Evolutionary conservation across 768 basidiomycete genomes (phyloP).

Genomic region (Ephemerocybe angulata): DNA sequence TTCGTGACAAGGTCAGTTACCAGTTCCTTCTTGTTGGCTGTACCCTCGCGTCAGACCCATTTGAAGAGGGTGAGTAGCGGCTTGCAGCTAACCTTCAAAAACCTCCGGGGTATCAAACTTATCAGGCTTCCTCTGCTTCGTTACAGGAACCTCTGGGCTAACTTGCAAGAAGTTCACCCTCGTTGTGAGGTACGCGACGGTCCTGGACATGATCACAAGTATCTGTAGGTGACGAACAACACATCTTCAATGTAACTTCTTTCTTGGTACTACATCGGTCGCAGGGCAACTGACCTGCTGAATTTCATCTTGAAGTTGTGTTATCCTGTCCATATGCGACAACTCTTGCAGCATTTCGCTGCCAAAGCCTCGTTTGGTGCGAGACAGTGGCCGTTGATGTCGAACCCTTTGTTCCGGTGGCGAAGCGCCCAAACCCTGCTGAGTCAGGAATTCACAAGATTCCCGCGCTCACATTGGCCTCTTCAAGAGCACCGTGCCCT

Average conservation of each 20-base stretch:
- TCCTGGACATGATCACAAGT: conserved; percentile 84
- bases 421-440: too few species aligned
- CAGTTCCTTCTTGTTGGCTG: conserved; percentile 83
- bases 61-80: neutral
- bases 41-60: neutral
- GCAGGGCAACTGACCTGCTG: conserved; percentile 58
- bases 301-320: conserved; percentile 92
- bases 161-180: conserved; percentile 77
- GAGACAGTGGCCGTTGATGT: too few species aligned
- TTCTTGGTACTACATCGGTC: too few species aligned
- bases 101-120: conserved; percentile 70
- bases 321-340: conserved; percentile 93
- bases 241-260: too few species aligned
- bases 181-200: conserved; percentile 73
- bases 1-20: conserved; percentile 80
- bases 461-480: too few species aligned
- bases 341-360: conserved; percentile 90
- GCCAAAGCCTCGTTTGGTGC: too few species aligned
- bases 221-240: conserved; percentile 43
- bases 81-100: conserved; percentile 60
- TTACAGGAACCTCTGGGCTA: conserved; percentile 76
- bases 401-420: too few species aligned
- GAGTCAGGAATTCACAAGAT: too few species aligned
- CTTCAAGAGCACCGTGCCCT: too few species aligned
- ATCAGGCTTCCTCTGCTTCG: conserved; percentile 69